Evolutionary conservation across 805 yeast genomes (phyloP), one percentile per base, ranked within the genome.

Genomic region (Kluyveromyces lactis): DNA sequence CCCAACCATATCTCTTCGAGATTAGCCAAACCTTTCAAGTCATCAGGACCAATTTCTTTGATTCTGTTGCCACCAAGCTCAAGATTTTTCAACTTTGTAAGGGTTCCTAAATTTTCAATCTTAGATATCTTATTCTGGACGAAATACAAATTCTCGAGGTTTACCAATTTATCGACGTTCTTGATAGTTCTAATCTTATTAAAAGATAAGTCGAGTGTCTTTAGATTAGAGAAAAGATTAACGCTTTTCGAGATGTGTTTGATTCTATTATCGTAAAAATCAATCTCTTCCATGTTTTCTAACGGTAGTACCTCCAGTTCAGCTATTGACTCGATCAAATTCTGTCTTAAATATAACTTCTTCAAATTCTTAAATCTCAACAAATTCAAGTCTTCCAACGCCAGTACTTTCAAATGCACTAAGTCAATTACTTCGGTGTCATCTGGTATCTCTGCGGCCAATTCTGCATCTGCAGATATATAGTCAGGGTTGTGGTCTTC

Each of bases 1-100:
- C 97, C 98, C 31, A 92, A 67, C 98, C 97, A 92, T 33, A 92
- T 66, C 55, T 89, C 83, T 47, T 76, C 74, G 32, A 92, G 63
- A 36, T 70, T 73, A 0, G 62, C 64, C 42, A 90, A 65, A 0
- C 63, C 60, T 16, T 71, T 69, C 49, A 89, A 56, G 30, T 76
- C 75, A 21, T 50, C 51, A 3, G 43, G 43, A 13, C 41, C 54
- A 9, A 61, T 48, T 46, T 77, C 81, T 23, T 66, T 55, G 33
- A 83, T 77, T 30, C 52, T 59, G 61, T 92, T 92, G 18, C 97
- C 98, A 10, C 97, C 98, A 30, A 92, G 68, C 61, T 92, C 98
- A 40, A 92, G 64, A 48, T 81, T 83, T 38, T 63, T 72, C 46
- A 92, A 61, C 15, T 74, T 67, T 1, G 57, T 60, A 42, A 86